These are phyloP conservation scores for Coemansia asiatica DNA, from an alignment of 192 early-diverging fungal genomes.

Conservation along the genomic window DNA sequence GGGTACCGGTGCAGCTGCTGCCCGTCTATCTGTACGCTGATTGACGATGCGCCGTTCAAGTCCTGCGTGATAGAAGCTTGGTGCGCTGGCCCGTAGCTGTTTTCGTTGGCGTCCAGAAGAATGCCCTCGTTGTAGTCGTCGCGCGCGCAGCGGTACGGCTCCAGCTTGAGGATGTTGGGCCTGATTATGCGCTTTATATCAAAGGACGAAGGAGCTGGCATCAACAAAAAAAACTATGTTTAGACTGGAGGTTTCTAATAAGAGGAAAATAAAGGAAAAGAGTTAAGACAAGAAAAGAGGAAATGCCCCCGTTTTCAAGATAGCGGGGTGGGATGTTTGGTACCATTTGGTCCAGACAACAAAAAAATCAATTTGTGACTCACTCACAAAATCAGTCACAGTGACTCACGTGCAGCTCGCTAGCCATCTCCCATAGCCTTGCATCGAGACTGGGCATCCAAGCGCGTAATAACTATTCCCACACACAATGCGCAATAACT, in stretches of 20 bases:
- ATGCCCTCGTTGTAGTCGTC: slow-evolving; percentile 95
- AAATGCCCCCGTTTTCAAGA: too few relatives aligned
- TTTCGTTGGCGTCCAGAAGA: slow-evolving; percentile 99
- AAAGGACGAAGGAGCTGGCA: slow-evolving; percentile 48
- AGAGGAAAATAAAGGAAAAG: neutral
- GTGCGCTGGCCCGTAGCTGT: slow-evolving; percentile 77
- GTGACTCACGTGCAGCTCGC: neutral
- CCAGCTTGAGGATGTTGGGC: slow-evolving; percentile 77
- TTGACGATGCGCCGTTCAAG: slow-evolving; percentile 19
- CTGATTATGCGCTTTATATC: slow-evolving; percentile 66
- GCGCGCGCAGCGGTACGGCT: slow-evolving; percentile 96
- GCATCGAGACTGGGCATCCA: too few relatives aligned
- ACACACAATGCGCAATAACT: too few relatives aligned
- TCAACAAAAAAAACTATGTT: neutral
- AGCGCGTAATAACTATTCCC: too few relatives aligned
- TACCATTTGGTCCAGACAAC: neutral
- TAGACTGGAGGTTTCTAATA: neutral
- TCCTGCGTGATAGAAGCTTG: slow-evolving; percentile 37
- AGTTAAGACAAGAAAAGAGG: too few relatives aligned
- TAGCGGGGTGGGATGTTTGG: too few relatives aligned
- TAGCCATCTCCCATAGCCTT: too few relatives aligned
- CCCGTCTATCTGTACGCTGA: slow-evolving; percentile 19
- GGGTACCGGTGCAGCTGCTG: slow-evolving; percentile 89
- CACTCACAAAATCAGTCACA: neutral
- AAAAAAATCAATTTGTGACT: slow-evolving; percentile 7